Base-by-base conservation (phyloP, 2,329 filamentous ascomycete species). In the Decorospora gaudefroyi region DNA sequence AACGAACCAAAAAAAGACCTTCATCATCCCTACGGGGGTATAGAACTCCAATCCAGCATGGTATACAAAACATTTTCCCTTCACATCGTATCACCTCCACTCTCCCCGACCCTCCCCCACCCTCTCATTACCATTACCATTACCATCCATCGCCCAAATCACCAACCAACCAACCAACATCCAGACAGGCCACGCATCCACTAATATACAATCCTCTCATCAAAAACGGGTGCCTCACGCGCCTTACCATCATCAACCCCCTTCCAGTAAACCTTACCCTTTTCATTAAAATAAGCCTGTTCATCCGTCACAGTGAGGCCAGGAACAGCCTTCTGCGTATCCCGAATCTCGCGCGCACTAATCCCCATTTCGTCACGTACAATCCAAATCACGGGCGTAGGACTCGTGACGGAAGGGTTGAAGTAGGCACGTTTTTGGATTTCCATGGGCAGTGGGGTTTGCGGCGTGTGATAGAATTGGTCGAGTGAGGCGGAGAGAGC, bases 341-440 rank as follows among this genome's bases (percentile, higher is more conserved):
- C 65, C 28, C 59, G 50, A 12, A 75, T 70, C 51, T 76, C 74
- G 29, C 73, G 64, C 49, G 65, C 64, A 3, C 65, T 69, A 7
- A 76, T 69, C 3, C 74, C 74, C 59, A 73, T 65, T 10, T 68
- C 65, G 46, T 78, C 75, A 10, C 59, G 59, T 1, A 73, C 72
- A 12, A 77, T 72, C 75, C 75, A 78, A 10, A 77, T 45, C 10
- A 70, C 68, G 2, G 74, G 74, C 1, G 68, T 72, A 34, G 72
- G 67, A 11, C 64, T 67, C 1, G 67, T 75, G 23, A 78, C 65
- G 0, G 71, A 72, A 2, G 74, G 75, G 34, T 74, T 70, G 35
- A 72, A 64, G 55, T 69, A 78, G 4, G 74, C 75, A 28, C 72
- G 67, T 42, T 70, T 66, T 26, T 66, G 65, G 23, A 74, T 49